Conservation (phyloP, 148 eudicot species). For the Nepenthes mirabilis region DNA sequence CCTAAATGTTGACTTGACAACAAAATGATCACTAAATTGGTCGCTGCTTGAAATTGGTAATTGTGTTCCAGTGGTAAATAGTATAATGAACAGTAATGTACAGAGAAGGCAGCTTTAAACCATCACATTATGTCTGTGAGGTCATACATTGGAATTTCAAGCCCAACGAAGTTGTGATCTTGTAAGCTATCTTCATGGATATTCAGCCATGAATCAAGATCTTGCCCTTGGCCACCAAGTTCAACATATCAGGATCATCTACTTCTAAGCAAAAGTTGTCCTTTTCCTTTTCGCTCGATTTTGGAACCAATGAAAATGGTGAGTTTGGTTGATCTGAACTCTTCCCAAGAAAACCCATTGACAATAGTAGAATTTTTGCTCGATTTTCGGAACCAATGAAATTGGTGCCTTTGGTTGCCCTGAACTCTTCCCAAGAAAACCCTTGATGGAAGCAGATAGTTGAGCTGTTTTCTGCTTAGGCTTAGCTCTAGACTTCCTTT, state of each 20-base stretch:
- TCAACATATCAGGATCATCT: constrained; percentile 35
- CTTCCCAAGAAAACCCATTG: constrained; percentile 22
- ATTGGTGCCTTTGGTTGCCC: constrained; percentile 29
- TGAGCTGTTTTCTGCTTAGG: constrained; percentile 49
- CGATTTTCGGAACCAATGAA: constrained; percentile 17
- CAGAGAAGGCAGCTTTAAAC: constrained; percentile 29
- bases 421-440: constrained; percentile 21
- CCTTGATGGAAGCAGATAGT: constrained; percentile 35
- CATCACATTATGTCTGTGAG: constrained; percentile 54
- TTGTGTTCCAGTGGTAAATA: constrained; percentile 17
- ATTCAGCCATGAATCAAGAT: constrained; percentile 68
- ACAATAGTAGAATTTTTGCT: constrained; percentile 15
- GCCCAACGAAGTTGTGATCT: constrained; percentile 46
- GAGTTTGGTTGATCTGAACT: constrained; percentile 28
- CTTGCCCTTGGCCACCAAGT: constrained; percentile 48
- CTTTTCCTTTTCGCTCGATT: constrained; percentile 22
- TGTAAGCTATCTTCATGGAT: constrained; percentile 54
- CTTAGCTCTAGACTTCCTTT: constrained; percentile 51
- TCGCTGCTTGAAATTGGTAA: constrained; percentile 10
- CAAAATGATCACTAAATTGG: constrained; percentile 20
- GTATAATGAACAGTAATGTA: constrained; percentile 29
- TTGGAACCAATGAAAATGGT: constrained; percentile 14
- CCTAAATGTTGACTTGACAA: constrained; percentile 16
- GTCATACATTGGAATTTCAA: constrained; percentile 82
- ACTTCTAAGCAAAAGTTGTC: constrained; percentile 19